Base-by-base conservation (phyloP, 176 grass and related monocot species). In the Microstegium vimineum region DNA sequence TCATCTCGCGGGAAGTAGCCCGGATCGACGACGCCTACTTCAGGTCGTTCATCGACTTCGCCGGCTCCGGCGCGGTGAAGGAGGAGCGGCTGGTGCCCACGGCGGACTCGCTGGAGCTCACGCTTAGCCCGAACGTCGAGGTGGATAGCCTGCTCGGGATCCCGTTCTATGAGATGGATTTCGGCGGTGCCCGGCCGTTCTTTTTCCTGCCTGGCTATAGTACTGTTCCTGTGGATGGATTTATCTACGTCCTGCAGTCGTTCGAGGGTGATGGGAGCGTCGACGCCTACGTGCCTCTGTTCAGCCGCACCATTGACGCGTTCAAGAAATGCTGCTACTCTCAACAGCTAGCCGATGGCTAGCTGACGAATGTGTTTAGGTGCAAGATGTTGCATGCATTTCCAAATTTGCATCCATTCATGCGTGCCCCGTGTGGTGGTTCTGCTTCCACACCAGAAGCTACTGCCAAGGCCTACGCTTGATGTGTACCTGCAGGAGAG, bases 31-130 rank as follows among this genome's bases (percentile, higher is more conserved):
- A 74, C 28, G 8, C 16, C 15, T 74, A 74, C 71, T 74, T 74
- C 46, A 52, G 46, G 4, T 74, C 71, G 17, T 74, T 74, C 71
- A n/a, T 74, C 28, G 71, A 74, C 30, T 74, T 74, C 16, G 46
- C 46, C 0, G 22, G 30, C 16, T 74, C 71, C 2, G 71, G 27
- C 0, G 25, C 69, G 2, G 26, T 73, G 1, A 45, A 51, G 16
- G 0, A 49, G 1, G 71, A 73, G 15, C 43, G 8, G 26, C 3
- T 47, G 14, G 42, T 10, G 41, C 42, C 69, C 2, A 45, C 12
- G 12, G 5, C 12, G 0, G 22, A 25, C 25, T 23, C 20, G 69
- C 25, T 16, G 16, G 26, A 10, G 47, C 47, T 51, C 47, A 20
- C 17, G 5, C 47, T 51, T 7, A 11, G 23, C 13, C 16, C 26